A percentile compares a stretch with the other conserved stretches of the same genome.
Conservation (phyloP, 305 asterid species). For the Solanum aculeatissimum region DNA sequence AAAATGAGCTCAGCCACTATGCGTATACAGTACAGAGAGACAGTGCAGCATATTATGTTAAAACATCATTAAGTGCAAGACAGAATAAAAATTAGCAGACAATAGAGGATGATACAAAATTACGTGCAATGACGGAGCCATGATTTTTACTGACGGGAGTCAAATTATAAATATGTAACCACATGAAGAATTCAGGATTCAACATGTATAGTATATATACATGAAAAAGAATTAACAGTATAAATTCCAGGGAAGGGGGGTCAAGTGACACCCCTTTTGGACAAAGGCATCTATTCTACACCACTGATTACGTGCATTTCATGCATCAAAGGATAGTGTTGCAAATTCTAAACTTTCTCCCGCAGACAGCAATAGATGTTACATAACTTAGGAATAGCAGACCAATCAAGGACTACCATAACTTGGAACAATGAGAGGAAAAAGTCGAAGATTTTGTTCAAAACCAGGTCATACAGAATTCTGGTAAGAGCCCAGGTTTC, state of each 20-base stretch:
- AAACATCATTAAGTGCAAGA: not conserved
- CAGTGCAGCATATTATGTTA: not conserved
- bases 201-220: not conserved
- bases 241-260: not conserved
- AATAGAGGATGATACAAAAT: not conserved
- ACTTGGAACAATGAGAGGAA: not conserved
- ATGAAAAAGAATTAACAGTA: not conserved
- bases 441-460: not conserved
- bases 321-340: not conserved
- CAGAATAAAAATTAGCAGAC: not conserved
- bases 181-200: not conserved
- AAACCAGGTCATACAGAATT: not conserved
- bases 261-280: not conserved
- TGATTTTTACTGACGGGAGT: not conserved
- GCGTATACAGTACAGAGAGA: not conserved
- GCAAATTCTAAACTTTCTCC: not conserved
- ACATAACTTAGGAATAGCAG: not conserved
- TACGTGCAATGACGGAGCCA: not conserved
- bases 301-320: not conserved
- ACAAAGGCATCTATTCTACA: not conserved
- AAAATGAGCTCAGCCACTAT: not conserved
- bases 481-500: not conserved
- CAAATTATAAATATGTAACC: not conserved
- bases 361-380: not conserved
- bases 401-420: not conserved